Percentiles rank a stretch among this genome's conserved stretches.
phyloP scores from a whole-genome alignment of 2,329 filamentous ascomycete genomes.

The Diaporthe sp. region DNA sequence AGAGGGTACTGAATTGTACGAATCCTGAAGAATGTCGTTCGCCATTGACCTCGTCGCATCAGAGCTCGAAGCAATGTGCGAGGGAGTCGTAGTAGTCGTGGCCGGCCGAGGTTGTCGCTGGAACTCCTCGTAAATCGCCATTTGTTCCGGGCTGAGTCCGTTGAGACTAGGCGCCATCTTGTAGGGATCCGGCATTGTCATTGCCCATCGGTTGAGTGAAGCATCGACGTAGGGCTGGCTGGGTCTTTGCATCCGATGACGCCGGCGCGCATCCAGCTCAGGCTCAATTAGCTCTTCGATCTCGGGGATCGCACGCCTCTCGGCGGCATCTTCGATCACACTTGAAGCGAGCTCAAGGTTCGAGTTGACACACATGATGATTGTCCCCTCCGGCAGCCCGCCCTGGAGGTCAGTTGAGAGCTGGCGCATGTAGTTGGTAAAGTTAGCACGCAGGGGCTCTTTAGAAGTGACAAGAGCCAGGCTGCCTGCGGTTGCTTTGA shows the following conservation, averaged over 20 bases:
- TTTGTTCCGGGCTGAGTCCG: constrained; percentile 89
- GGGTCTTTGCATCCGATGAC: constrained; percentile 78
- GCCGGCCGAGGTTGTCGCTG: constrained; percentile 81
- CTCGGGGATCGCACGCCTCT: constrained; percentile 91
- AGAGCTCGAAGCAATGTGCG: constrained; percentile 67
- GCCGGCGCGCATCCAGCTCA: constrained; percentile 81
- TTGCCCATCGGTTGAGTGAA: constrained; percentile 87
- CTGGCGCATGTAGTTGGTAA: constrained; percentile 92
- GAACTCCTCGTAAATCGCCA: constrained; percentile 98
- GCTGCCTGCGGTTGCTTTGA: constrained; percentile 92
- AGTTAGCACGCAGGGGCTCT: constrained; percentile 94
- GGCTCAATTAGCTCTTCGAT: constrained; percentile 93
- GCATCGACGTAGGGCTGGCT: constrained; percentile 88
- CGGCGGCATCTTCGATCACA: constrained; percentile 95
- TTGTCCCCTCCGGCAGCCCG: constrained; percentile 90
- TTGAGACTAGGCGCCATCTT: constrained; percentile 76
- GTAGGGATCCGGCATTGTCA: constrained; percentile 93
- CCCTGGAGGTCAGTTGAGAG: constrained; percentile 77
- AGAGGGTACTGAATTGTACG: constrained; percentile 66
- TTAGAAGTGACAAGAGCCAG: constrained; percentile 98
- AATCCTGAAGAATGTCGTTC: constrained; percentile 73
- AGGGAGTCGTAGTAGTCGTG: constrained; percentile 63
- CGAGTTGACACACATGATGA: constrained; percentile 98
- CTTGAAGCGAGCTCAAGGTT: constrained; percentile 94
- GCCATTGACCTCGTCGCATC: constrained; percentile 71